Evolutionary conservation across 257 asterid species (phyloP).

Genomic region (Nicotiana attenuata): DNA sequence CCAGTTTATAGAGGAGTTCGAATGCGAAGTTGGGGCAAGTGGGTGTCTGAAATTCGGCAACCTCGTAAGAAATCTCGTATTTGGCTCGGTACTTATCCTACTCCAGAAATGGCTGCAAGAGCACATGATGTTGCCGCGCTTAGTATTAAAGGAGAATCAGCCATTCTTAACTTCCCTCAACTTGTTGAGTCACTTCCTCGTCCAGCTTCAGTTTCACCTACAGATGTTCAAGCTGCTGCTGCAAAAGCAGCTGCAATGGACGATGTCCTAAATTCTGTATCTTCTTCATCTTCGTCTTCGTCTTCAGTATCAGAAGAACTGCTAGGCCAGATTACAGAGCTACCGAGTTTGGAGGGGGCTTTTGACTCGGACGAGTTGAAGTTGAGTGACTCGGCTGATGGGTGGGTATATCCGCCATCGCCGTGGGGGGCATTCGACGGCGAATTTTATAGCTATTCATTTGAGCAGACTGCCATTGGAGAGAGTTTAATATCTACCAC

Average conservation of each 20-base stretch:
- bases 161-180: slow-evolving; percentile 8
- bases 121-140: slow-evolving; percentile 13
- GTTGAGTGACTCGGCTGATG: slow-evolving; percentile 47
- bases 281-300: neutral
- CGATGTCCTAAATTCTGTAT: neutral
- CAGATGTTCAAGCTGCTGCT: slow-evolving; percentile 11
- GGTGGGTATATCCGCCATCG: slow-evolving; percentile 45
- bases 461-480: slow-evolving; percentile 30
- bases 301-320: slow-evolving; percentile 35
- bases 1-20: slow-evolving; percentile 14
- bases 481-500: slow-evolving; percentile 23
- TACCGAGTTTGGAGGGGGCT: slow-evolving; percentile 68
- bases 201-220: slow-evolving; percentile 5
- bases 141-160: slow-evolving; percentile 4
- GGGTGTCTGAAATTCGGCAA: slow-evolving; percentile 12
- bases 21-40: slow-evolving; percentile 10
- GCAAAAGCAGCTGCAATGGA: slow-evolving; percentile 12
- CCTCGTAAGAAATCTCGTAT: slow-evolving; percentile 10
- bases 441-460: slow-evolving; percentile 36
- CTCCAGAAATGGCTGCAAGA: slow-evolving; percentile 13
- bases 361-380: slow-evolving; percentile 38
- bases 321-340: slow-evolving; percentile 66
- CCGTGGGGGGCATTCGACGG: slow-evolving; percentile 44
- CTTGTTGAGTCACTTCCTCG: neutral
- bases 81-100: slow-evolving; percentile 7